Conservation (phyloP, 1,284 basidiomycete species). For the Ustilago crameri region DNA sequence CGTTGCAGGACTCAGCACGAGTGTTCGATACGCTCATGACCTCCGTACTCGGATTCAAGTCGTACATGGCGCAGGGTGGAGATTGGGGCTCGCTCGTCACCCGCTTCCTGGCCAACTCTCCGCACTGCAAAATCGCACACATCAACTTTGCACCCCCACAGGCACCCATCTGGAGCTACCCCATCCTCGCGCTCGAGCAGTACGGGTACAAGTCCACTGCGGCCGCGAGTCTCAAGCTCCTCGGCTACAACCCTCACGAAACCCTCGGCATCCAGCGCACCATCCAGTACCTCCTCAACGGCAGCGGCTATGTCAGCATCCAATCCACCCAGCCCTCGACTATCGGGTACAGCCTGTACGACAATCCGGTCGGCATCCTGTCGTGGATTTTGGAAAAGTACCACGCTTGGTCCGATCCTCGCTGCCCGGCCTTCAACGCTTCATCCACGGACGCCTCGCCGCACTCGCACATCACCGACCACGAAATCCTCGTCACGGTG, state of each 20-base stretch:
- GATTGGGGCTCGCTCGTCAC: slow-evolving; percentile 59
- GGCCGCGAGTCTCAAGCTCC: slow-evolving; percentile 6
- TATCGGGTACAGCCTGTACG: slow-evolving; percentile 29
- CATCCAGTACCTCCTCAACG: slow-evolving; percentile 28
- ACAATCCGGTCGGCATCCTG: slow-evolving; percentile 37
- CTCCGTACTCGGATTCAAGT: slow-evolving; percentile 43
- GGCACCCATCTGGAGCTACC: slow-evolving; percentile 34
- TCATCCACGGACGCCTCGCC: slow-evolving; percentile 5
- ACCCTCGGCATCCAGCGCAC: slow-evolving; percentile 23
- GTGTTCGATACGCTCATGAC: slow-evolving; percentile 58
- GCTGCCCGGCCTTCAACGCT: slow-evolving; percentile 48
- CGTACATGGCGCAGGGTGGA: slow-evolving; percentile 58
- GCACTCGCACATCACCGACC: slow-evolving; percentile 40
- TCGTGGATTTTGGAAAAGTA: slow-evolving; percentile 52
- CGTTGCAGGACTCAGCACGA: slow-evolving; percentile 38
- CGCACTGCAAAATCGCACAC: slow-evolving; percentile 53
- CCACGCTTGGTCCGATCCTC: slow-evolving; percentile 55
- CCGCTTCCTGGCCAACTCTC: slow-evolving; percentile 44
- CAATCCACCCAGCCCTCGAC: slow-evolving; percentile 34
- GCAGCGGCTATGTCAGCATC: slow-evolving; percentile 31
- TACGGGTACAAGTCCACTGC: slow-evolving; percentile 15
- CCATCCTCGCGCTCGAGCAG: slow-evolving; percentile 25
- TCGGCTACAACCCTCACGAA: slow-evolving; percentile 36
- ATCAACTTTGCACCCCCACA: slow-evolving; percentile 50
- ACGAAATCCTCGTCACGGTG: slow-evolving; percentile 46